Percentiles rank a stretch among this genome's conserved stretches.
Evolutionary conservation across 495 filamentous ascomycete species (phyloP).

Genomic region (Aspergillus campestris): DNA sequence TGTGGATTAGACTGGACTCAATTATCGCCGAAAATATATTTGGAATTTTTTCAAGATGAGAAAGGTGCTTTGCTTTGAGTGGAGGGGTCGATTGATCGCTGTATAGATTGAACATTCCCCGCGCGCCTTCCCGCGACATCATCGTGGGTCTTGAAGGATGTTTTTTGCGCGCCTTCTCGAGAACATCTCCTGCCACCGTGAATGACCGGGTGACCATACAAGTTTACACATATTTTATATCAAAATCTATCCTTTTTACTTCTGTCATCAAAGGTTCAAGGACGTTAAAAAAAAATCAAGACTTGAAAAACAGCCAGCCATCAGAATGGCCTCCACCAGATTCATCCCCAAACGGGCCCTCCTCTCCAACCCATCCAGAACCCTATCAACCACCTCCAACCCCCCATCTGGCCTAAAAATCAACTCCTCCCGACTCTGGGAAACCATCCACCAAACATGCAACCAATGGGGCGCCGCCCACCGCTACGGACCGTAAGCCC

Average conservation of each 20-base stretch:
- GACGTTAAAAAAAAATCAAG: no score
- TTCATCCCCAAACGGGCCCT: background rate
- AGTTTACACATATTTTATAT: background rate
- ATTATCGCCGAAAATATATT: background rate
- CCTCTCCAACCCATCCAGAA: background rate
- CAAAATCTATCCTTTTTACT: background rate
- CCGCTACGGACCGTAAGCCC: constrained; percentile 24
- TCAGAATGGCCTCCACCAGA: background rate
- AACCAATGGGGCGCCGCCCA: constrained; percentile 23
- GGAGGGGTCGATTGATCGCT: no score
- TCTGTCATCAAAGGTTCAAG: no score
- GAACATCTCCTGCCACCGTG: no score
- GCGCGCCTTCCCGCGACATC: no score
- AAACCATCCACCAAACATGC: constrained; percentile 27
- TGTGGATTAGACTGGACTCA: background rate
- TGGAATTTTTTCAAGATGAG: no score
- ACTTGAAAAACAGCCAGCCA: no score
- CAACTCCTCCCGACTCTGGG: constrained; percentile 24
- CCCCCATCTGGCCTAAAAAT: constrained; percentile 21
- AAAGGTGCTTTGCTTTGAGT: no score
- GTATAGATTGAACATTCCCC: no score
- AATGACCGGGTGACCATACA: background rate
- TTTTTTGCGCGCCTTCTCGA: no score
- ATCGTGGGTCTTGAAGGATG: no score
- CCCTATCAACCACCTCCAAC: constrained; percentile 11